Percentiles rank a stretch among this genome's conserved stretches.
Evolutionary conservation across 2,329 filamentous ascomycete species (phyloP).

Genomic region (Scopulariopsis brevicaulis): DNA sequence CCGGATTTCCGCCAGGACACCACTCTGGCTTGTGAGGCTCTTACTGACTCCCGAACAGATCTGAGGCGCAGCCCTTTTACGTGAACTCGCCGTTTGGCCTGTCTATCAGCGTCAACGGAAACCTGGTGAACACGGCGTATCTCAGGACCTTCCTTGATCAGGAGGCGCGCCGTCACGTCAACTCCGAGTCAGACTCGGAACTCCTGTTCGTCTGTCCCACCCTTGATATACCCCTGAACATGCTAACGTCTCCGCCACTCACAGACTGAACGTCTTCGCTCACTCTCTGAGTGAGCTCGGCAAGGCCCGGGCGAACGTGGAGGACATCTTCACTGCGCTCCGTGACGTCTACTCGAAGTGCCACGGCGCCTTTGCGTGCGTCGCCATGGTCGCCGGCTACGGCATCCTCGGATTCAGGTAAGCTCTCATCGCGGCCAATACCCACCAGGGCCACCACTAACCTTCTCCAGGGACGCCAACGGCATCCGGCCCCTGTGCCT

Average conservation of each 20-base stretch:
- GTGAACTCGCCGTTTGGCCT: slow-evolving; percentile 77
- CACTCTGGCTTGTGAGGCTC: neutral
- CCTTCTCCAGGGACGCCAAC: slow-evolving; percentile 23
- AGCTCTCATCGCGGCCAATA: neutral
- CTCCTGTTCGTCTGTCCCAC: slow-evolving; percentile 37
- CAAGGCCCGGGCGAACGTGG: slow-evolving; percentile 68
- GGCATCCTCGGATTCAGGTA: slow-evolving; percentile 65
- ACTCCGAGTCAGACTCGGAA: slow-evolving; percentile 82
- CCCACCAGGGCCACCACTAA: slow-evolving; percentile 1
- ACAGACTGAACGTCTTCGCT: slow-evolving; percentile 70
- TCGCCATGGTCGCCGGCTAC: slow-evolving; percentile 72
- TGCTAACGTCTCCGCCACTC: neutral
- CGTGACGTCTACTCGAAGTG: slow-evolving; percentile 62
- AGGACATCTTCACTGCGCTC: slow-evolving; percentile 65
- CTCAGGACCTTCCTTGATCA: slow-evolving; percentile 62
- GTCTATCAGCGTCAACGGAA: slow-evolving; percentile 75
- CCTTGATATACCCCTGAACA: too few relatives aligned
- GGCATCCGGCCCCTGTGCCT: slow-evolving; percentile 76
- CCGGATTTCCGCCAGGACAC: neutral
- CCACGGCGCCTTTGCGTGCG: slow-evolving; percentile 68
- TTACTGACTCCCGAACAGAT: slow-evolving; percentile 31
- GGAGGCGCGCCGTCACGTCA: slow-evolving; percentile 76
- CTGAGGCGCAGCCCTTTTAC: slow-evolving; percentile 88
- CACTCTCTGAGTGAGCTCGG: slow-evolving; percentile 69
- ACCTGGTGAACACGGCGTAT: slow-evolving; percentile 66